Conservation (phyloP, 2,329 filamentous ascomycete species). For the Spiromastix sp. region DNA sequence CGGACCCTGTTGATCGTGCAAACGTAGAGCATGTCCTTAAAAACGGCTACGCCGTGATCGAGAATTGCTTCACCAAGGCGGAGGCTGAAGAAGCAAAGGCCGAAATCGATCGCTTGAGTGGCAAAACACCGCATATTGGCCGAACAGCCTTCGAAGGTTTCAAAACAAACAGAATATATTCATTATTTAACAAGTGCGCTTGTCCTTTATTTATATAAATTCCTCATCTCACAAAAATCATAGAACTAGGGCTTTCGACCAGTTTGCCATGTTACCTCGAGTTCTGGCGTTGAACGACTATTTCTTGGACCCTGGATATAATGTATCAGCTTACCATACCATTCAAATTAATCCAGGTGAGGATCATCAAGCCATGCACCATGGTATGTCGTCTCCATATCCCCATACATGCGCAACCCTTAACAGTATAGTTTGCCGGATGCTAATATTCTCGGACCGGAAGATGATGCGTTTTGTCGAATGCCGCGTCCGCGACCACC, state of each 20-base stretch:
- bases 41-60: slow-evolving; percentile 29
- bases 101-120: slow-evolving; percentile 25
- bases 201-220: too few relatives aligned
- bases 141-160: slow-evolving; percentile 30
- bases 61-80: slow-evolving; percentile 20
- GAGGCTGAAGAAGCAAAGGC: slow-evolving; percentile 22
- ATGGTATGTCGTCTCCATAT: slow-evolving; percentile 12
- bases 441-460: neutral
- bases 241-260: slow-evolving; percentile 27
- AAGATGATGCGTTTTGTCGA: slow-evolving; percentile 21
- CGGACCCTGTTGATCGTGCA: slow-evolving; percentile 14
- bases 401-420: neutral
- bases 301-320: slow-evolving; percentile 30
- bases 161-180: slow-evolving; percentile 29
- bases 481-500: slow-evolving; percentile 26
- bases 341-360: slow-evolving; percentile 32
- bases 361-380: slow-evolving; percentile 27
- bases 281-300: slow-evolving; percentile 31
- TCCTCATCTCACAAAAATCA: neutral
- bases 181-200: slow-evolving; percentile 27
- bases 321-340: slow-evolving; percentile 26
- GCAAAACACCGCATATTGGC: slow-evolving; percentile 18
- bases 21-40: slow-evolving; percentile 21
- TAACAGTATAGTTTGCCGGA: neutral
- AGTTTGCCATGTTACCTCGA: slow-evolving; percentile 24